phyloP scores from a whole-genome alignment of 805 yeast species.

The Barnettozyma sp. region DNA sequence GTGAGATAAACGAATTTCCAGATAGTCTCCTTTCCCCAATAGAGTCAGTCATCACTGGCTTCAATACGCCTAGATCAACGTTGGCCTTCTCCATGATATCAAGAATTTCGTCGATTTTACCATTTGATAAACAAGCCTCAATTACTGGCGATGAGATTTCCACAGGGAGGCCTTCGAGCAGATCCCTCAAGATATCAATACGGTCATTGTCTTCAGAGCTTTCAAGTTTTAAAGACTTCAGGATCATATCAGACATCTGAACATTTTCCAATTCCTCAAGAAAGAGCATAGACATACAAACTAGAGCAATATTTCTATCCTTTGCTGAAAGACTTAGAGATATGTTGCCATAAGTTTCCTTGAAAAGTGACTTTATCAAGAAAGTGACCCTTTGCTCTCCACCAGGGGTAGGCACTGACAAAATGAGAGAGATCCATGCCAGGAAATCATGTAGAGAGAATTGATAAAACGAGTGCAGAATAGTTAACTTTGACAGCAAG shows the following conservation, averaged over 20 bases:
- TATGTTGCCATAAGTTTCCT: constrained; percentile 38
- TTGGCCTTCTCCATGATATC: not conserved
- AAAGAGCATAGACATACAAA: constrained; percentile 33
- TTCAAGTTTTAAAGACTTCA: constrained; percentile 5
- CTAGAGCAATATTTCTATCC: constrained; percentile 24
- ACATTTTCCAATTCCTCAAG: constrained; percentile 17
- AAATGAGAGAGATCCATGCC: constrained; percentile 29
- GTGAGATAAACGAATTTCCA: not conserved
- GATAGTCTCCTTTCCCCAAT: not conserved
- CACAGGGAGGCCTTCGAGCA: constrained; percentile 11
- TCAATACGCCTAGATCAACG: constrained; percentile 1
- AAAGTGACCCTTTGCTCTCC: constrained; percentile 21
- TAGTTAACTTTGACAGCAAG: constrained; percentile 36
- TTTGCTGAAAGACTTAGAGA: constrained; percentile 38
- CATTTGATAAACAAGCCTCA: not conserved
- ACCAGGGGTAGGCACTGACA: constrained; percentile 4
- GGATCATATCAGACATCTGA: constrained; percentile 12
- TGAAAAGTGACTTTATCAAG: constrained; percentile 35
- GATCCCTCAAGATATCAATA: constrained; percentile 4
- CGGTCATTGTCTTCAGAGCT: not conserved
- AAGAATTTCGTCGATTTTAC: not conserved
- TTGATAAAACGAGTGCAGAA: constrained; percentile 48
- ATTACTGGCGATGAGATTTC: not conserved
- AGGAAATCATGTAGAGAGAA: constrained; percentile 45
- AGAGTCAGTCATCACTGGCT: not conserved